Evolutionary conservation across 352 stramenopile species (phyloP), one percentile per base, ranked within the genome.

Genomic region (Pythium chondricola): DNA sequence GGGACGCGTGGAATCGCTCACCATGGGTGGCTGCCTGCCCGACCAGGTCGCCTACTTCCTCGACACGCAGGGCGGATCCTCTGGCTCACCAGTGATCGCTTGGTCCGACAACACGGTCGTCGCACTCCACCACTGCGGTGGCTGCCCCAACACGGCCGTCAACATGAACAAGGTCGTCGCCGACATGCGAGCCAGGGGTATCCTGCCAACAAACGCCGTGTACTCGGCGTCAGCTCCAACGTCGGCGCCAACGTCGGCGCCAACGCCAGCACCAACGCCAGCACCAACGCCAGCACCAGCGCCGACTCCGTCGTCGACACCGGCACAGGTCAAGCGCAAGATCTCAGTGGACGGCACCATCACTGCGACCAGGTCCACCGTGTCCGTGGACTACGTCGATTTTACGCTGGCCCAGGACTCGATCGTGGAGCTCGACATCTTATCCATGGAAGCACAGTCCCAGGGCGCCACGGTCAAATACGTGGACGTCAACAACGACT

Each of bases 101-200:
- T 72, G 44, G 52, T 50, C 20, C 0, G 80, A 92, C 43, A 87
- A 92, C 32, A 31, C 49, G 2, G 80, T 92, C 3, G 55, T 88
- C 20, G 80, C 58, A 5, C 58, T 92, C 4, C 80, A 89, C 47
- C 79, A 89, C 51, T 92, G 80, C 40, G 80, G 80, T 1, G 77
- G 77, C 2, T 92, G 80, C 24, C 74, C 71, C 4, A 92, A 92
- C 45, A 84, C 72, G 2, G 76, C 73, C 9, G 77, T 90, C 44
- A 87, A 86, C 54, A 74, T 55, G 35, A 56, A 85, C 44, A 75
- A 76, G 37, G 71, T 92, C 42, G 41, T 87, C 9, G 57, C 57
- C 11, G 61, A 88, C 31, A 56, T 92, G 52, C 73, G 49, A 11
- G 20, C 44, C 2, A 51, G 52, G 13, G 67, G 70, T 36, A 48